phyloP scores from a whole-genome alignment of 441 rosid species.

The Pelargonium citronellum region DNA sequence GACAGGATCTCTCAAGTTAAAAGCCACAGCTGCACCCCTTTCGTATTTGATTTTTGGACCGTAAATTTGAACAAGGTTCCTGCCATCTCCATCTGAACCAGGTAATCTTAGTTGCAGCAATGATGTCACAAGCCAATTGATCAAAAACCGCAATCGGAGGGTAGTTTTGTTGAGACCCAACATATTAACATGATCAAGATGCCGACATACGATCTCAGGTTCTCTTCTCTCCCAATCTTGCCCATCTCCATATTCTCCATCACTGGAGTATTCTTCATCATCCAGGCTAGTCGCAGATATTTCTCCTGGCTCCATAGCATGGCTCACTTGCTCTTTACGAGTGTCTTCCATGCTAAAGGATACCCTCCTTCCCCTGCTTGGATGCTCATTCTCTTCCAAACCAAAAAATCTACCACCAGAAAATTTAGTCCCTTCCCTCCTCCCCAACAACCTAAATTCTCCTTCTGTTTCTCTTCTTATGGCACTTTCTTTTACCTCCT shows the following conservation, averaged over 20 bases:
- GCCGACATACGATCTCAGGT: constrained; percentile 68
- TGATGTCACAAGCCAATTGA: constrained; percentile 95
- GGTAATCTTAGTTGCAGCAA: constrained; percentile 73
- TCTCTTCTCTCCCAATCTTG: constrained; percentile 78
- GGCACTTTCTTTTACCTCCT: constrained; percentile 78
- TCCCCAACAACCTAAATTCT: constrained; percentile 78
- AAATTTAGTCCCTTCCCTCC: constrained; percentile 64
- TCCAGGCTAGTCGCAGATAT: constrained; percentile 49
- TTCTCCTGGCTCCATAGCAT: constrained; percentile 57
- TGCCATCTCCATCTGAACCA: constrained; percentile 48
- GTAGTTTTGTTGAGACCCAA: constrained; percentile 90
- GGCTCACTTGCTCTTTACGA: constrained; percentile 39
- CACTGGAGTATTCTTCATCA: constrained; percentile 66
- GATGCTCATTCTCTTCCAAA: constrained; percentile 67
- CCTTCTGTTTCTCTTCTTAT: constrained; percentile 95
- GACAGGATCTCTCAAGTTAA: constrained; percentile 64
- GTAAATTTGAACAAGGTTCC: constrained; percentile 75
- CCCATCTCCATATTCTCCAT: constrained; percentile 69
- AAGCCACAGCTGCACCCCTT: constrained; percentile 97
- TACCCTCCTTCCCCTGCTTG: constrained; percentile 76
- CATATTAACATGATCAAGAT: constrained; percentile 84
- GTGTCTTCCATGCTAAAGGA: constrained; percentile 78
- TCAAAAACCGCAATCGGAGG: constrained; percentile 65
- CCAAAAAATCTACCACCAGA: constrained; percentile 63
- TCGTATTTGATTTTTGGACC: constrained; percentile 96